Conservation (phyloP, 73 alveolate genomes). For the Paramecium bursaria region DNA sequence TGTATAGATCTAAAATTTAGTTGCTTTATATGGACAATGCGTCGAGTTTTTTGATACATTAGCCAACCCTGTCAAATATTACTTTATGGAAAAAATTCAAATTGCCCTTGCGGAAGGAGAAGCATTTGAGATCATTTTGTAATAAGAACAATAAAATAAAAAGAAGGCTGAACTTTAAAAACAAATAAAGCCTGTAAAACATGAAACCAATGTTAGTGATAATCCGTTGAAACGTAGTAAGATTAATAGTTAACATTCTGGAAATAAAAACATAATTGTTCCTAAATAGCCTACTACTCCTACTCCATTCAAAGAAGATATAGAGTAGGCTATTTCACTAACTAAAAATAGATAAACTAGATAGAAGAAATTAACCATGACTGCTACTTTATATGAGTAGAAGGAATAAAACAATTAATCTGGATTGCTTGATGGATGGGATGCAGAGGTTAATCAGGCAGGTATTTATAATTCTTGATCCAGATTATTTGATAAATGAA, state of each 20-base stretch:
- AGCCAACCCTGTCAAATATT: conserved; percentile 45
- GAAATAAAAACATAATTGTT: not conserved
- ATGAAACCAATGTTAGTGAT: not conserved
- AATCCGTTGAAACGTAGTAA: conserved; percentile 23
- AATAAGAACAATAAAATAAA: not conserved
- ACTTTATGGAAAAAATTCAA: conserved; percentile 44
- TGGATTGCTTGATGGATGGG: too few relatives aligned
- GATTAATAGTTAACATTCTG: not conserved
- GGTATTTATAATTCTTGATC: too few relatives aligned
- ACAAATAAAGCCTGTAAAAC: conserved; percentile 28
- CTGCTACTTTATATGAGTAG: not conserved
- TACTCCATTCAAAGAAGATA: not conserved
- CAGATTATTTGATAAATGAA: too few relatives aligned
- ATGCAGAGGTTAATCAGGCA: too few relatives aligned
- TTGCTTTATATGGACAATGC: conserved; percentile 33
- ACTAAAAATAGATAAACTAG: conserved; percentile 8
- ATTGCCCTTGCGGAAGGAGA: conserved; percentile 43
- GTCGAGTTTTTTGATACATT: conserved; percentile 45
- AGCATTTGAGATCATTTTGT: conserved; percentile 48
- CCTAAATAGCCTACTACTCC: too few relatives aligned
- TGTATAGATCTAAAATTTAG: conserved; percentile 11
- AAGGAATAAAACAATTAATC: too few relatives aligned
- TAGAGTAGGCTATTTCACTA: not conserved
- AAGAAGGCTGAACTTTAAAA: not conserved
- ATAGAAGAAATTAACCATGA: conserved; percentile 40